phyloP scores from a whole-genome alignment of 1,139 yeast species.

The Debaryomyces robertsiae region DNA sequence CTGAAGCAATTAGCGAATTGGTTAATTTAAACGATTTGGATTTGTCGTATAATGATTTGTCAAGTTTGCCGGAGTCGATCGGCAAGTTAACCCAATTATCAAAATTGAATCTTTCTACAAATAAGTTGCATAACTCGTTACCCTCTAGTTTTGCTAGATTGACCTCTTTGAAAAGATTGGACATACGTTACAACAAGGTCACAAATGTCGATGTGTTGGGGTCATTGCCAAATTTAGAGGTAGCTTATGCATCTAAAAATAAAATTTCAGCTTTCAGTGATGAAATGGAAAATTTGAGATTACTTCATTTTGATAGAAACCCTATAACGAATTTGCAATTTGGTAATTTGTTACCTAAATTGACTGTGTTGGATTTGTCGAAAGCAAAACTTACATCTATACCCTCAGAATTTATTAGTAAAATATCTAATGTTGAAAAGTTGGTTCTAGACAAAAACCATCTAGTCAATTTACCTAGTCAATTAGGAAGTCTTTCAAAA shows the following conservation, averaged over 20 bases:
- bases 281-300: constrained; percentile 57
- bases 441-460: constrained; percentile 82
- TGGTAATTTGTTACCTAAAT: constrained; percentile 54
- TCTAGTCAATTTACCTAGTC: constrained; percentile 73
- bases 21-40: constrained; percentile 67
- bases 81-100: constrained; percentile 61
- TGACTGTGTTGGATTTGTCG: constrained; percentile 75
- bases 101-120: constrained; percentile 74
- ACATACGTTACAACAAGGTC: constrained; percentile 74
- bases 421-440: constrained; percentile 69
- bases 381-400: constrained; percentile 81
- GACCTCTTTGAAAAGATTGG: constrained; percentile 67
- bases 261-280: constrained; percentile 72
- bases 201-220: constrained; percentile 66
- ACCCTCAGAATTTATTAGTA: constrained; percentile 63
- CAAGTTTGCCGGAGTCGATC: constrained; percentile 61
- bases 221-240: constrained; percentile 66
- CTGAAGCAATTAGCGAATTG: constrained; percentile 68
- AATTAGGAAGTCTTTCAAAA: constrained; percentile 59
- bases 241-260: constrained; percentile 76
- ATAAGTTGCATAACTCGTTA: constrained; percentile 58
- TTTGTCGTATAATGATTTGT: constrained; percentile 77
- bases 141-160: constrained; percentile 59
- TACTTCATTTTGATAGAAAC: constrained; percentile 57
- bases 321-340: constrained; percentile 79